Evolutionary conservation across 257 asterid genomes (phyloP), one percentile per base, ranked within the genome.

Genomic region (Ophiorrhiza pumila): DNA sequence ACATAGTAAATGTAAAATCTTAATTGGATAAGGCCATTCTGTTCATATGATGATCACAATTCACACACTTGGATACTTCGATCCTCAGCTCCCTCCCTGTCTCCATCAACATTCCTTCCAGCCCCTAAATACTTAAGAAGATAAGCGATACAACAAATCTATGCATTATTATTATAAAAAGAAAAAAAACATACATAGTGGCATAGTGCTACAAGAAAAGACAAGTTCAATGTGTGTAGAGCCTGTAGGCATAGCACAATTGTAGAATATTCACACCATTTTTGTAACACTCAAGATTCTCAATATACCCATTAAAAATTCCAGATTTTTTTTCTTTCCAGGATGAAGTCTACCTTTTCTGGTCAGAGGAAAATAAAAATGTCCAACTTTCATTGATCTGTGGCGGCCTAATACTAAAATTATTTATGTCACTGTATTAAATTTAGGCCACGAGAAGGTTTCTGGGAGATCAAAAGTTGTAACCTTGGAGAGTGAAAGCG

Each of bases 391-490:
- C 45, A 31, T 62, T 62, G 35, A 1, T 65, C 8, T 25, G 8
- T 41, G 37, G 70, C 20, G 3, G 35, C 74, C 75, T 82, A 75
- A 74, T 55, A 34, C 63, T 68, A 64, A 1, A 20, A 29, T 20
- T 1, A 12, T n/a, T 71, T 76, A 34, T 37, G 79, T 82, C 88
- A 14, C 68, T 72, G 59, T 78, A 43, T 49, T 50, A 58, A 78
- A 71, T 87, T 83, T 71, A 69, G 64, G 86, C 93, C 95, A 81
- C 85, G 80, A 77, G 74, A 78, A 49, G 17, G 55, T 42, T 62
- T 69, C 75, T 69, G 74, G 53, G 77, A 75, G 52, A 72, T 74
- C 78, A 60, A 80, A 77, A 77, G 65, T 73, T 84, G 79, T 74
- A 73, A 62, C 58, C 79, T 82, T 69, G 78, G 63, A 23, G 72